Conservation (phyloP, 2,329 filamentous ascomycete species). For the Aspergillus terreus region DNA sequence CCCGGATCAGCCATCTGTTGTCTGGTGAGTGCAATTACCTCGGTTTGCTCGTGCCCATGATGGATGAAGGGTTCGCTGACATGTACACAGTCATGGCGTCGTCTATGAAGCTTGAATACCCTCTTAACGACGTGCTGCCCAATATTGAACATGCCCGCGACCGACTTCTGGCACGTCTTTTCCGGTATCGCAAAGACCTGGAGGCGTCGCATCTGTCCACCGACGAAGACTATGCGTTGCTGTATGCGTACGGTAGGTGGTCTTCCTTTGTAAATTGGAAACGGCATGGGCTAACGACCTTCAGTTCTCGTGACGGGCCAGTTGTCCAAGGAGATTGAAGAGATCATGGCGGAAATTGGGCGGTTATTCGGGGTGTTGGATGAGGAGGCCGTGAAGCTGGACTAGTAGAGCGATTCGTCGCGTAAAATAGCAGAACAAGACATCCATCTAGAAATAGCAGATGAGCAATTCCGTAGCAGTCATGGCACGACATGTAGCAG, state of each 20-base stretch:
- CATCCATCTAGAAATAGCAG: no score
- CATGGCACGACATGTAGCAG: no score
- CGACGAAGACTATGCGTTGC: slow-evolving; percentile 73
- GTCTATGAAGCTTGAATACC: slow-evolving; percentile 91
- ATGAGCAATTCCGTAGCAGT: no score
- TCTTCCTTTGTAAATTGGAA: background rate
- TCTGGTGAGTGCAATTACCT: slow-evolving; percentile 43
- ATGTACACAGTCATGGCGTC: slow-evolving; percentile 70
- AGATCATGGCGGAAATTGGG: slow-evolving; percentile 55
- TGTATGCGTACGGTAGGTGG: slow-evolving; percentile 79
- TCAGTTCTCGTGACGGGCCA: slow-evolving; percentile 61
- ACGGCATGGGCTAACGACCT: background rate
- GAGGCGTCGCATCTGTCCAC: slow-evolving; percentile 43
- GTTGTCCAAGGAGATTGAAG: slow-evolving; percentile 52
- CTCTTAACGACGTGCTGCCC: slow-evolving; percentile 82
- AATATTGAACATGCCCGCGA: slow-evolving; percentile 78
- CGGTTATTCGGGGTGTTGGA: slow-evolving; percentile 59
- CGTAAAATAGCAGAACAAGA: no score
- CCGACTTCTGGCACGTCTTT: slow-evolving; percentile 78
- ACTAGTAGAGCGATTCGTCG: slow-evolving; percentile 17
- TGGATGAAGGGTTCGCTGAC: no score
- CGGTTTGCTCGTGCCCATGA: background rate
- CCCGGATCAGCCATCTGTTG: slow-evolving; percentile 84
- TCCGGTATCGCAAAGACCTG: slow-evolving; percentile 74
- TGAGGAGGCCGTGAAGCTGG: slow-evolving; percentile 58